These are phyloP conservation scores for Sarocladium kiliense DNA, from an alignment of 2,329 filamentous ascomycete genomes.

Conservation along the genomic window DNA sequence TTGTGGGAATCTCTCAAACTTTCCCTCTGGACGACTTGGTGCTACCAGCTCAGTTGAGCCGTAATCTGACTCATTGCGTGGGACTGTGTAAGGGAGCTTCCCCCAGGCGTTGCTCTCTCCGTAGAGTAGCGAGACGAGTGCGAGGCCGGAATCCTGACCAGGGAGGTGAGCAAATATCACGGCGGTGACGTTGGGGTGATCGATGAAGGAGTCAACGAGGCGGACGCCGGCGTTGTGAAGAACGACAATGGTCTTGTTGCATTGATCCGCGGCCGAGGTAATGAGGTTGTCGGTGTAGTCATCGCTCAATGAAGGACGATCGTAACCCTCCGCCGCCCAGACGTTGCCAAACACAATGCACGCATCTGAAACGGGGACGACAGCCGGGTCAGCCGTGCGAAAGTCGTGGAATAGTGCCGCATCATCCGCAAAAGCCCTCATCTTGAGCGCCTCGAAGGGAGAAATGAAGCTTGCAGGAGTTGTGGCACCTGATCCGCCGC, in stretches of 20 bases:
- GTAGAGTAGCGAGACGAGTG: constrained; percentile 62
- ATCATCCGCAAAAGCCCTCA: constrained; percentile 41
- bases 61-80: constrained; percentile 44
- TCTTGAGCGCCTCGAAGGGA: constrained; percentile 34
- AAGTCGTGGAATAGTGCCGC: constrained; percentile 33
- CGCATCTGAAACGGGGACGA: constrained; percentile 45
- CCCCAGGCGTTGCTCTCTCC: constrained; percentile 64
- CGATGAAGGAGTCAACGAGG: constrained; percentile 58
- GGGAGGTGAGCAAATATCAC: constrained; percentile 66
- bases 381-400: constrained; percentile 37
- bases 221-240: constrained; percentile 65
- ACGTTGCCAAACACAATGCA: constrained; percentile 63
- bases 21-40: constrained; percentile 27
- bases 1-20: constrained; percentile 19
- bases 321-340: constrained; percentile 61
- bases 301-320: constrained; percentile 46
- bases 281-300: constrained; percentile 58
- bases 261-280: constrained; percentile 55
- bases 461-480: constrained; percentile 28
- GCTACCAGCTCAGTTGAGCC: constrained; percentile 31
- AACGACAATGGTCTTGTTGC: constrained; percentile 63
- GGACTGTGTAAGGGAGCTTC: constrained; percentile 66
- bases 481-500: constrained; percentile 25
- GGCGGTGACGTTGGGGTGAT: constrained; percentile 60
- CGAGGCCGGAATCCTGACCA: constrained; percentile 65